Evolutionary conservation across 2,329 filamentous ascomycete genomes (phyloP).

Genomic region (Phaeomoniella chlamydospora): DNA sequence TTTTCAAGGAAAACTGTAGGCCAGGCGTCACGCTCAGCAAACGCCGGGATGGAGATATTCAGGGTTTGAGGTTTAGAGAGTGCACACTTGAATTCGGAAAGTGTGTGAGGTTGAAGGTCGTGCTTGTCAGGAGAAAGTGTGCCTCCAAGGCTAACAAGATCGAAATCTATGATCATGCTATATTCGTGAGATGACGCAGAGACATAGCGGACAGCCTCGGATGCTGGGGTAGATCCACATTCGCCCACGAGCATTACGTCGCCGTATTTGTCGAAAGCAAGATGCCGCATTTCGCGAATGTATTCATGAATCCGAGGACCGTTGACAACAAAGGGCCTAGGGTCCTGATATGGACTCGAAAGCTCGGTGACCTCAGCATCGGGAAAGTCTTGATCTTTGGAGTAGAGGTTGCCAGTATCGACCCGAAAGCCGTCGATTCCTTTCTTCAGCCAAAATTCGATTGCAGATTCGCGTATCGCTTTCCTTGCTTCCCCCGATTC

Average conservation of each 20-base stretch:
- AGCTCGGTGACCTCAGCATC: constrained; percentile 14
- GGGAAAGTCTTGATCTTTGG: constrained; percentile 13
- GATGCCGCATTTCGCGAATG: constrained; percentile 36
- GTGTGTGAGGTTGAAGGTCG: constrained; percentile 22
- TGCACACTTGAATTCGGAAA: constrained; percentile 37
- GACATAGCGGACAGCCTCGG: constrained; percentile 39
- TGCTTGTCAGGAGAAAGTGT: constrained; percentile 4
- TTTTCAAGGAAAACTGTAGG: constrained; percentile 53
- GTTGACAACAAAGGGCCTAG: too few relatives aligned
- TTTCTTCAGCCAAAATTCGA: constrained; percentile 60
- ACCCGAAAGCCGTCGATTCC: constrained; percentile 57
- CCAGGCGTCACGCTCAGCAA: constrained; percentile 45
- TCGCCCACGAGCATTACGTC: constrained; percentile 49
- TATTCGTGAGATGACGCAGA: constrained; percentile 34
- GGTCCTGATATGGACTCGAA: not conserved
- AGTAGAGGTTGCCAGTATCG: constrained; percentile 25
- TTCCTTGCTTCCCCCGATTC: constrained; percentile 48
- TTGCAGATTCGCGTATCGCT: constrained; percentile 52
- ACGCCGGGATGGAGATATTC: constrained; percentile 22
- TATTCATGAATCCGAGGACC: constrained; percentile 45
- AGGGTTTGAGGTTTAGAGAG: constrained; percentile 45
- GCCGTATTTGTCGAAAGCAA: constrained; percentile 40
- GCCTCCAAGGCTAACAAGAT: constrained; percentile 26
- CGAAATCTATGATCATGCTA: constrained; percentile 63
- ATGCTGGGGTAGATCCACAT: constrained; percentile 33